Base-by-base conservation (phyloP, 1,139 yeast genomes). In the Pichia sp. region DNA sequence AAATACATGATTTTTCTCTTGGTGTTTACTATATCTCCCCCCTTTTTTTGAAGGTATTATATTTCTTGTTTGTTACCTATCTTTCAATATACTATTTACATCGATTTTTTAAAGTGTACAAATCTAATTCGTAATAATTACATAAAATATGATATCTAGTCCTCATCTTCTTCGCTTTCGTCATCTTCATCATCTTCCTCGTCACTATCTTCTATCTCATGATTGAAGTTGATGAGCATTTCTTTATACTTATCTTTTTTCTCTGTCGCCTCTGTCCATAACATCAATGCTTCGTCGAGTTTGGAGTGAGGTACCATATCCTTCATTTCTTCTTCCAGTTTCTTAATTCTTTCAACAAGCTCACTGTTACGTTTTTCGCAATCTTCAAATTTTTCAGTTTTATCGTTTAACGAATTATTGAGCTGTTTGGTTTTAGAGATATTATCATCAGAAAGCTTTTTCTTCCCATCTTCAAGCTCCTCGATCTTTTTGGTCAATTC, bases 201-300 rank as follows among this genome's bases (percentile, higher is more conserved):
- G 7, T 79, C 81, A 50, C 77, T 81, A 48, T 77, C 75, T 2
- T 79, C 75, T 1, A 78, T 75, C 2, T 72, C 79, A 54, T 71
- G 73, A 1, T 83, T 88, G 38, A 84, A 64, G 0, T 68, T 72
- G 56, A 73, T 75, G 38, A 86, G 73, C 58, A 74, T 76, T 16
- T 68, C 65, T 62, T 85, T 85, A 67, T 88, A 87, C 61, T 75
- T 76, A 40, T 77, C 75, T 57, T 80, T 84, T 58, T 79, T 79
- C 51, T 87, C 93, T 61, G 87, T 95, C 65, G 87, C 72, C 48
- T 87, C 95, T 14, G 86, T 77, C 71, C 90, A 80, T 46, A 89
- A 72, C 46, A 87, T 72, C 84, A 89, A 80, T 59, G 89, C 70
- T 56, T 88, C 96, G 64, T 90, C 96, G 14, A 86, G 67, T 50